phyloP scores from a whole-genome alignment of 345 rosid species.

The Dipteronia dyeriana region DNA sequence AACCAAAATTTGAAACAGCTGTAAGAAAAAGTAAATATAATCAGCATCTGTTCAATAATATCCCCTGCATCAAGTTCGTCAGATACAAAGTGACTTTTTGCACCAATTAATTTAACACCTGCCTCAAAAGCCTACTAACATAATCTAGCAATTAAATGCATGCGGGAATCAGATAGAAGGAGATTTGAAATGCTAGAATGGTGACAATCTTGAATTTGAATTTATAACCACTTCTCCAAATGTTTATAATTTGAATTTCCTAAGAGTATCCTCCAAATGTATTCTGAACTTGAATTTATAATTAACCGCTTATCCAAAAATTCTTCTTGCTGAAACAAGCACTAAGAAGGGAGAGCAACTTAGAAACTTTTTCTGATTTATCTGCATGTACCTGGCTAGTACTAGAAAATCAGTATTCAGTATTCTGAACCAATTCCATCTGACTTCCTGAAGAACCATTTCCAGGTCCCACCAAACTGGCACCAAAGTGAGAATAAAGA shows the following conservation, averaged over 20 bases:
- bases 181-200: constrained; percentile 8
- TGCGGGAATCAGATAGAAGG: constrained; percentile 14
- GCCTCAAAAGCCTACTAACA: constrained; percentile 90
- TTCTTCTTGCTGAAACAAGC: constrained; percentile 1
- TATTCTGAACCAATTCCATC: neutral
- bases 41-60: constrained; percentile 94
- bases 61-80: constrained; percentile 97
- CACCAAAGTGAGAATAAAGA: constrained; percentile 26
- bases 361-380: no score
- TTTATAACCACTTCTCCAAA: no score
- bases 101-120: constrained; percentile 94
- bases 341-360: neutral
- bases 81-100: constrained; percentile 89
- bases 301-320: neutral
- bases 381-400: no score
- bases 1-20: constrained; percentile 7
- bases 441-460: constrained; percentile 23
- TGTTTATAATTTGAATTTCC: neutral
- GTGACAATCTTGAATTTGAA: neutral
- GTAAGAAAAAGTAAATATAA: constrained; percentile 8
- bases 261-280: constrained; percentile 3
- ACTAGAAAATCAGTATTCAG: no score
- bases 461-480: constrained; percentile 24
- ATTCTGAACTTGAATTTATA: neutral
- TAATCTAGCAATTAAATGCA: constrained; percentile 37